Evolutionary conservation across 306 rosid species (phyloP).

Genomic region (Gleditsia sinensis): DNA sequence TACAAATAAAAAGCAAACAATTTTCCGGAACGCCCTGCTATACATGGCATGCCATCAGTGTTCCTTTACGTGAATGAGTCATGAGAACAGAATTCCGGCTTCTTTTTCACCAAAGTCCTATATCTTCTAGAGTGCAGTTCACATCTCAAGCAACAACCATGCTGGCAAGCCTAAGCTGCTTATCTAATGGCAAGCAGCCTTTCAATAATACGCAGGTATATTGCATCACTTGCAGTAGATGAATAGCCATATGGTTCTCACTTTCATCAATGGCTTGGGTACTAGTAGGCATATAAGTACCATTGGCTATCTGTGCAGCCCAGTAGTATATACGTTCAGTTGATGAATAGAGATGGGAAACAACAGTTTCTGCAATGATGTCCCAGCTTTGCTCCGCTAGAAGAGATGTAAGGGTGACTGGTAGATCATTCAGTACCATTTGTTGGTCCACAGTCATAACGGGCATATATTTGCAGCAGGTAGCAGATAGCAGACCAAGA

Average conservation of each 20-base stretch:
- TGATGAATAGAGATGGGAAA: slow-evolving; percentile 59
- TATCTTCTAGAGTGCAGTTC: slow-evolving; percentile 1
- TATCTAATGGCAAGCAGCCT: slow-evolving; percentile 75
- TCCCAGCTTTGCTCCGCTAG: slow-evolving; percentile 62
- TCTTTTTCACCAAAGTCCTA: not conserved
- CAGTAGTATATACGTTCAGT: slow-evolving; percentile 69
- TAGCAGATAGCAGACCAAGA: slow-evolving; percentile 74
- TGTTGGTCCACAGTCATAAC: slow-evolving; percentile 66
- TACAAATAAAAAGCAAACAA: slow-evolving; percentile 4
- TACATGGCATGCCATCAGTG: not conserved
- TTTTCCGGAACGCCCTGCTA: not conserved
- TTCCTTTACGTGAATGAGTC: slow-evolving; percentile 24
- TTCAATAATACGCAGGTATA: slow-evolving; percentile 60
- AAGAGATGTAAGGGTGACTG: slow-evolving; percentile 76
- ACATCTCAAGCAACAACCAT: slow-evolving; percentile 50
- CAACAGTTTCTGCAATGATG: slow-evolving; percentile 52
- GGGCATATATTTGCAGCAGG: slow-evolving; percentile 90
- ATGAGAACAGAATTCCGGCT: not conserved
- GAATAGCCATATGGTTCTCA: slow-evolving; percentile 57
- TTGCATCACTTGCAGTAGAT: slow-evolving; percentile 58
- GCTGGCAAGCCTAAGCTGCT: slow-evolving; percentile 75
- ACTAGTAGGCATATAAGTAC: slow-evolving; percentile 38
- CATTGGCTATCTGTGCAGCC: slow-evolving; percentile 34
- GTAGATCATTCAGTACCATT: slow-evolving; percentile 68
- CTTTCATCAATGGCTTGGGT: slow-evolving; percentile 72